phyloP scores from a whole-genome alignment of 2,329 filamentous ascomycete species.

The Plenodomus lindquistii region DNA sequence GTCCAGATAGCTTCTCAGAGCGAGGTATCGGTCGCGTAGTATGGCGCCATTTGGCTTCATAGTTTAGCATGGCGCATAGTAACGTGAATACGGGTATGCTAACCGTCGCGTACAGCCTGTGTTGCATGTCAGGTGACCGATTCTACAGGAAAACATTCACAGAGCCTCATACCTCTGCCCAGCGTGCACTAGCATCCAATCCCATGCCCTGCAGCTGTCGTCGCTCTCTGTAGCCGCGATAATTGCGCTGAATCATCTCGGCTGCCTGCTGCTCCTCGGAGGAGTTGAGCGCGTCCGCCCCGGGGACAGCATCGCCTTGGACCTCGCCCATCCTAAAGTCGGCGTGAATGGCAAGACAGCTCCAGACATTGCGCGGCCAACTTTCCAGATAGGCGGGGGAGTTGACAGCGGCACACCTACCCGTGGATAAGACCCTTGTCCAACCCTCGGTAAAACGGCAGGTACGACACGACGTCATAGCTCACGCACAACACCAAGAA shows the following conservation, averaged over 20 bases:
- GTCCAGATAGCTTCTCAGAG: constrained; percentile 34
- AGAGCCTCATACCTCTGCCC: constrained; percentile 64
- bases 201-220: constrained; percentile 71
- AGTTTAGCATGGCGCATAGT: constrained; percentile 29
- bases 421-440: background rate
- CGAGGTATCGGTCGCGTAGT: constrained; percentile 52
- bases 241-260: constrained; percentile 60
- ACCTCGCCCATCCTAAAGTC: constrained; percentile 12
- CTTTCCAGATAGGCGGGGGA: constrained; percentile 6
- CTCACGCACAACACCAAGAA: background rate
- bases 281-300: constrained; percentile 5
- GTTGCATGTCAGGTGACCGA: background rate
- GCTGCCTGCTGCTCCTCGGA: constrained; percentile 36
- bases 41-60: constrained; percentile 57
- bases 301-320: constrained; percentile 9
- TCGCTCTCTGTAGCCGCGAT: constrained; percentile 74
- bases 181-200: constrained; percentile 70
- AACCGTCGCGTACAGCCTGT: constrained; percentile 56
- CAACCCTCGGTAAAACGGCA: background rate
- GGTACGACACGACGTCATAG: background rate
- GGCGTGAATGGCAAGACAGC: constrained; percentile 3
- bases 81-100: constrained; percentile 16
- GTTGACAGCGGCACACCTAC: constrained; percentile 6
- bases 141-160: background rate
- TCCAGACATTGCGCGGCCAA: constrained; percentile 7